Percentiles rank a stretch among this genome's conserved stretches.
Conservation (phyloP, 2,329 filamentous ascomycete species). For the Tolypocladium pustulatum region DNA sequence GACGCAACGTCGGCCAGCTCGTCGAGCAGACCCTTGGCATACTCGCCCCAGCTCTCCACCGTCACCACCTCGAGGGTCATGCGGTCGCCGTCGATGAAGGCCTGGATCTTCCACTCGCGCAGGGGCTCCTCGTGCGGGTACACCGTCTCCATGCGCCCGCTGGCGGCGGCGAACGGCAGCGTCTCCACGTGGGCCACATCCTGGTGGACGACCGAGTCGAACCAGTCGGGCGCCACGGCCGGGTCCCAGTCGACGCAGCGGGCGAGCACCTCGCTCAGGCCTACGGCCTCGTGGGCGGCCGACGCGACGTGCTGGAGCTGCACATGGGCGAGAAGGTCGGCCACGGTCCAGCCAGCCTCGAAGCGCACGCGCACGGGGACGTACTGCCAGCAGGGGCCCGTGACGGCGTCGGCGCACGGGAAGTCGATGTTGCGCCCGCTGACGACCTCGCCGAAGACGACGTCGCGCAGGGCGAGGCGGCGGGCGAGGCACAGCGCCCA, state of each 20-base stretch:
- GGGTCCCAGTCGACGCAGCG: constrained; percentile 33
- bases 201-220: constrained; percentile 48
- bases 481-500: constrained; percentile 55
- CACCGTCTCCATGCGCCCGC: constrained; percentile 42
- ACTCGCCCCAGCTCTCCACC: constrained; percentile 41
- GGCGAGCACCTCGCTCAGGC: constrained; percentile 40
- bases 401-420: constrained; percentile 42
- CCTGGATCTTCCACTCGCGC: constrained; percentile 51
- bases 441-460: constrained; percentile 57
- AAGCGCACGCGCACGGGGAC: constrained; percentile 53
- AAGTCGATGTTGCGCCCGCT: constrained; percentile 52
- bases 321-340: constrained; percentile 40
- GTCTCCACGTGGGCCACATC: constrained; percentile 51
- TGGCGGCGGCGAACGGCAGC: constrained; percentile 27
- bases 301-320: constrained; percentile 48
- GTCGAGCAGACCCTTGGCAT: constrained; percentile 39
- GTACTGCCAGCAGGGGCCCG: constrained; percentile 59
- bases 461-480: constrained; percentile 39
- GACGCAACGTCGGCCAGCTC: constrained; percentile 28
- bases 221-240: constrained; percentile 25
- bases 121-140: constrained; percentile 48
- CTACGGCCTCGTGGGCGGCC: constrained; percentile 43
- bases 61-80: constrained; percentile 50
- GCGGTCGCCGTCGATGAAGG: constrained; percentile 40
- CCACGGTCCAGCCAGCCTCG: constrained; percentile 34